Percentiles rank a stretch among this genome's conserved stretches.
phyloP scores from a whole-genome alignment of 352 stramenopile genomes.

The Blastocystis sp. region DNA sequence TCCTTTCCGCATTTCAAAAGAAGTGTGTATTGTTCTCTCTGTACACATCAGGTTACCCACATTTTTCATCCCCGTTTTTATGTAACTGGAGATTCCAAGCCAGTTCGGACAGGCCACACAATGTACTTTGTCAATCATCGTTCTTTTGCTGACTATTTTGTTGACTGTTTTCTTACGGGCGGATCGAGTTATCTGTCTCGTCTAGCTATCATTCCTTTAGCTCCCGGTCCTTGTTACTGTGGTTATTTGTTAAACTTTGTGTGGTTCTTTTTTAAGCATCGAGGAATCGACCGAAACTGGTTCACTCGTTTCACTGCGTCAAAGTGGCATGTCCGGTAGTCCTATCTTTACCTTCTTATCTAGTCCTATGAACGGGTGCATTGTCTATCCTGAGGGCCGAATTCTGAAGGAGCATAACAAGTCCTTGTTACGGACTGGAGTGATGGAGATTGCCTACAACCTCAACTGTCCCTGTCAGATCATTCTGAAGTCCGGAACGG shows the following conservation, averaged over 20 bases:
- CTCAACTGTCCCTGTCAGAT: conserved; percentile 59
- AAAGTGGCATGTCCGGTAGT: conserved; percentile 31
- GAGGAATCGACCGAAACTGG: conserved; percentile 29
- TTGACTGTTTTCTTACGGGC: conserved; percentile 44
- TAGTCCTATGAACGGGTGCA: conserved; percentile 38
- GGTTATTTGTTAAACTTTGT: conserved; percentile 51
- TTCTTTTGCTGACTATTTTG: conserved; percentile 46
- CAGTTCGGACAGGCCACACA: conserved; percentile 20
- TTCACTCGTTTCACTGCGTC: conserved; percentile 43
- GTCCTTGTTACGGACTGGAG: conserved; percentile 6
- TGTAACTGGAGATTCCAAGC: conserved; percentile 7
- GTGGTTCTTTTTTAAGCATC: conserved; percentile 55
- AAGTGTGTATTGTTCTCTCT: not conserved
- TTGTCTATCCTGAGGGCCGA: conserved; percentile 51
- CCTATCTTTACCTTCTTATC: not conserved
- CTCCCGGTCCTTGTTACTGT: conserved; percentile 37
- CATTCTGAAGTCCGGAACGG: not conserved
- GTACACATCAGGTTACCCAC: not conserved
- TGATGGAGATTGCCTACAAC: conserved; percentile 60
- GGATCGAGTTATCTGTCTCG: conserved; percentile 52
- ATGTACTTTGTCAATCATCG: conserved; percentile 60
- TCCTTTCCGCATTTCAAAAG: conserved; percentile 38
- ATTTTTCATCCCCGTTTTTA: conserved; percentile 50
- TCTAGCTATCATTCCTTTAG: not conserved
- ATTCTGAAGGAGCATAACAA: not conserved